Evolutionary conservation across 768 basidiomycete genomes (phyloP).

Genomic region (Kwoniella shandongensis): DNA sequence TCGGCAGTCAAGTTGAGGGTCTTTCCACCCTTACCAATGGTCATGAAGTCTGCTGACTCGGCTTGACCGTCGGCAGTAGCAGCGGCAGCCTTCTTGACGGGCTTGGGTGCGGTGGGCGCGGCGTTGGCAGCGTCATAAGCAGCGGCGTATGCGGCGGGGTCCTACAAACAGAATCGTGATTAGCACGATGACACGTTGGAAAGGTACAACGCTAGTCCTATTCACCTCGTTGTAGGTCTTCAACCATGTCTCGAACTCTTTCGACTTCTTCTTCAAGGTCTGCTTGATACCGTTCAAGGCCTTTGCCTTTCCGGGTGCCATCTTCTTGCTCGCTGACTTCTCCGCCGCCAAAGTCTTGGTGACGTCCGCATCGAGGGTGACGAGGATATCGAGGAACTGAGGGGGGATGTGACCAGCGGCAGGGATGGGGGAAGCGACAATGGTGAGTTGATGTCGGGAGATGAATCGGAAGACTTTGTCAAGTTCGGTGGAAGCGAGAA

Average conservation of each 20-base stretch:
- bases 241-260: slow-evolving; percentile 81
- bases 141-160: slow-evolving; percentile 81
- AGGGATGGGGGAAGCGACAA: slow-evolving; percentile 79
- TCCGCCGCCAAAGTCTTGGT: slow-evolving; percentile 74
- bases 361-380: slow-evolving; percentile 72
- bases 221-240: slow-evolving; percentile 75
- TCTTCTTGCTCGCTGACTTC: slow-evolving; percentile 92
- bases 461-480: slow-evolving; percentile 92
- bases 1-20: slow-evolving; percentile 71
- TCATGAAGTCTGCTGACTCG: slow-evolving; percentile 72
- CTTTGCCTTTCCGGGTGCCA: slow-evolving; percentile 87
- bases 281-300: slow-evolving; percentile 98
- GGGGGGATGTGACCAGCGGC: slow-evolving; percentile 73
- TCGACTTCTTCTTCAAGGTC: slow-evolving; percentile 84
- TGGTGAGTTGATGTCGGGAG: slow-evolving; percentile 69
- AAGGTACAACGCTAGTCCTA: slow-evolving; percentile 8
- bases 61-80: slow-evolving; percentile 51
- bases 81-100: slow-evolving; percentile 55
- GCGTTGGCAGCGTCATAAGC: slow-evolving; percentile 60
- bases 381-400: slow-evolving; percentile 48
- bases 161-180: slow-evolving; percentile 58
- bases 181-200: neutral
- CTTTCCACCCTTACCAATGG: slow-evolving; percentile 88
- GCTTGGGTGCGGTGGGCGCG: slow-evolving; percentile 55
- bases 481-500: slow-evolving; percentile 85